Base-by-base conservation (phyloP, 352 stramenopile genomes). In the Aphanomyces euteiches region DNA sequence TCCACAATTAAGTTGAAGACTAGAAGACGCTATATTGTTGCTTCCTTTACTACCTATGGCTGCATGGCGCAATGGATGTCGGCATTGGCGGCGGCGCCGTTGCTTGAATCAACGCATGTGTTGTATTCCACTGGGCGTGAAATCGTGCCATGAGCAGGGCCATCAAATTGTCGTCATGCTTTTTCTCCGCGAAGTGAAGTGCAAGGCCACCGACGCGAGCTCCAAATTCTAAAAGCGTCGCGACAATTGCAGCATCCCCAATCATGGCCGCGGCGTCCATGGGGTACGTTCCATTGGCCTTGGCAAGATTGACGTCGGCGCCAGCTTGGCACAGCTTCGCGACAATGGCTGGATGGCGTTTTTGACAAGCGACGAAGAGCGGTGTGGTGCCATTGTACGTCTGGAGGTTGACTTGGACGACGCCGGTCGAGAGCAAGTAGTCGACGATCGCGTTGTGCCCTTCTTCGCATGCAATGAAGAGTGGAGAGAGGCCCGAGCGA, bases 401-500 rank as follows among this genome's bases (percentile, higher is more conserved):
- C 75, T 63, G 75, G 36, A 70, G 54, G 57, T 85, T 67, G 34
- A 80, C 41, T 41, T 78, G 28, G 19, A 81, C 67, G 59, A 65
- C 56, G 54, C 5, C 13, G 7, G 54, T 40, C 38, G 77, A 64
- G 8, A 93, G 56, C 40, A 95, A 66, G 56, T 83, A 89, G 37
- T 81, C 73, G 28, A 89, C 83, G n/a, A 93, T 77, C 40, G 68
- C 75, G 2, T 77, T 28, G 48, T 95, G 85, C 21, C 87, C 87
- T 81, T 95, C 87, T 66, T 95, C 87, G 47, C 82, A 85, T n/a
- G 87, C 85, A 60, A 95, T 93, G 66, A 92, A 93, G 37, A 95
- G 71, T 7, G 87, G 77, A 28, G 85, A 90, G 21, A 95, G 74
- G 28, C 87, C 87, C 1, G 87, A 95, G 38, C 87, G 80, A 7